Evolutionary conservation across 73 alveolate species (phyloP), one percentile per base, ranked within the genome.

Genomic region (Durusdinium trenchii): DNA sequence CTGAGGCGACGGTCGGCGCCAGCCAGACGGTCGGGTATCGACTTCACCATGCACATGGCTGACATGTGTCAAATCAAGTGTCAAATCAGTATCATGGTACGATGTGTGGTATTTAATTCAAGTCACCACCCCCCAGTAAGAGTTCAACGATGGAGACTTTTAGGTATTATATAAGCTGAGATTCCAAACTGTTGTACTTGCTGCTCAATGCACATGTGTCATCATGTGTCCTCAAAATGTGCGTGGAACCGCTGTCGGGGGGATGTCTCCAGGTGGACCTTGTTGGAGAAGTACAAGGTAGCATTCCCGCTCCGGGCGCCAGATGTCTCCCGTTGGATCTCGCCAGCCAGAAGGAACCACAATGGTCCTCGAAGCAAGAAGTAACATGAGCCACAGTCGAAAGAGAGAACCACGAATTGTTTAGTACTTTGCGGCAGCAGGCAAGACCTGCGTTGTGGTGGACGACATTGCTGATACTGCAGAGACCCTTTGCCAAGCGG

Each of bases 241-340:
- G 28, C 9, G 20, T 20, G 9, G 28, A 20, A 20, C 64, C 64
- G 64, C 64, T 12, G 20, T 54, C 20, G 64, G n/a, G n/a, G 26
- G 30, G 1, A 16, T 51, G 0, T n/a, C 61, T 30, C 50, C 61
- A 93, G 99, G 92, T 93, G 82, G 99, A 93, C 50, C 32, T 93
- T 50, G 99, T 93, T 4, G 99, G 99, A 35, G 99, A 93, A 57
- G 99, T 93, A 35, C 99, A 93, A 93, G 99, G 97, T 87, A n/a
- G n/a, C n/a, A n/a, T n/a, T n/a, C n/a, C n/a, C n/a, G n/a, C n/a
- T n/a, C n/a, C n/a, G n/a, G n/a, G n/a, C n/a, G n/a, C n/a, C n/a
- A n/a, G 61, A 40, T 78, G 42, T 67, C 43, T 67, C 64, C n/a
- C 18, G 0, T 6, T 64, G 12, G 79, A 28, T 64, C 20, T 67